Percentiles rank a stretch among this genome's conserved stretches.
Conservation (phyloP, 768 basidiomycete species). For the Strobilomyces dryophilus region DNA sequence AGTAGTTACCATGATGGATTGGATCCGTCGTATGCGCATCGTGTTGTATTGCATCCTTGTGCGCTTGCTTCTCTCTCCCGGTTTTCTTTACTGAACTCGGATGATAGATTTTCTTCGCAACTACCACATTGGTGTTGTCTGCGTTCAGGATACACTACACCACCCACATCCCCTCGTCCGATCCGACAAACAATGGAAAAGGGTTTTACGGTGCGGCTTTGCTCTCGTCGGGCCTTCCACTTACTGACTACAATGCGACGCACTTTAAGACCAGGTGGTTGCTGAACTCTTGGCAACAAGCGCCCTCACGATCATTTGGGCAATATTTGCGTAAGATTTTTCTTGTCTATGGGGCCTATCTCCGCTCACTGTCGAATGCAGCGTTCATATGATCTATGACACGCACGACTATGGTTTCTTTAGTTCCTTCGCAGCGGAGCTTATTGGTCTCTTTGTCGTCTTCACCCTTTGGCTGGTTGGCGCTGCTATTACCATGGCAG, state of each 20-base stretch:
- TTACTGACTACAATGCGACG: neutral
- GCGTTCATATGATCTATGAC: slow-evolving; percentile 55
- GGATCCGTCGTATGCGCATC: too few species aligned
- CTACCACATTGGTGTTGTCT: slow-evolving; percentile 40
- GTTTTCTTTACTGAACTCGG: neutral
- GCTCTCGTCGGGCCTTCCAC: neutral
- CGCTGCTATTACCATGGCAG: slow-evolving; percentile 58
- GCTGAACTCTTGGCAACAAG: slow-evolving; percentile 63
- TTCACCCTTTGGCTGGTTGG: slow-evolving; percentile 75
- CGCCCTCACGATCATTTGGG: slow-evolving; percentile 61
- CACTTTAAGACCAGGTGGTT: slow-evolving; percentile 56
- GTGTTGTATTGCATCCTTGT: slow-evolving; percentile 43
- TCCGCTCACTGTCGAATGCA: slow-evolving; percentile 18
- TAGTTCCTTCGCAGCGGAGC: slow-evolving; percentile 58
- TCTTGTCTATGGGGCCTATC: neutral
- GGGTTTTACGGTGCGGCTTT: slow-evolving; percentile 54
- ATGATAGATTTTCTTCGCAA: slow-evolving; percentile 41
- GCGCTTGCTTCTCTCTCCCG: slow-evolving; percentile 8
- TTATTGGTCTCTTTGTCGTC: slow-evolving; percentile 56
- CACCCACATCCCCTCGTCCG: slow-evolving; percentile 43
- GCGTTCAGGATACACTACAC: slow-evolving; percentile 69
- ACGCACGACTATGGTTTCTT: slow-evolving; percentile 56
- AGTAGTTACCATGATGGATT: slow-evolving; percentile 28
- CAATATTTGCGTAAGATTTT: slow-evolving; percentile 52
- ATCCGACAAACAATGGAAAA: slow-evolving; percentile 57